phyloP scores from a whole-genome alignment of 106 monocot genomes.

The Ottelia alismoides region DNA sequence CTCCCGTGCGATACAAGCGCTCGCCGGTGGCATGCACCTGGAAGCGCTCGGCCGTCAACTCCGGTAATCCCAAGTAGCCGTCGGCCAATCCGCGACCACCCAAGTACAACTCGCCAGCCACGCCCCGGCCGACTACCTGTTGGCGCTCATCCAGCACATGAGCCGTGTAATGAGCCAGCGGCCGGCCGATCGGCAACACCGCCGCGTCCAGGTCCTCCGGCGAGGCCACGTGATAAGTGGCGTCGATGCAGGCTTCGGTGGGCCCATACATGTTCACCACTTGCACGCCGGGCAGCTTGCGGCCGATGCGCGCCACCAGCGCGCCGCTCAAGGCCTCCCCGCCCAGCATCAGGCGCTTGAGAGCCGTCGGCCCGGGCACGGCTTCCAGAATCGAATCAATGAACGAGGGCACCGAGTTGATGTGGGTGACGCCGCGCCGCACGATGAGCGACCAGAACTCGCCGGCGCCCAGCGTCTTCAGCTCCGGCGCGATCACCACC shows the following conservation, averaged over 20 bases:
- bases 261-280: background rate
- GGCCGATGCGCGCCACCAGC: background rate
- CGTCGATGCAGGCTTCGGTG: background rate
- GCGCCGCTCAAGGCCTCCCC: too few relatives aligned
- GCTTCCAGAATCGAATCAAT: too few relatives aligned
- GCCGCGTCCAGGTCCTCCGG: too few relatives aligned
- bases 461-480: too few relatives aligned
- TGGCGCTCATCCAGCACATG: background rate
- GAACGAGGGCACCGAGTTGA: too few relatives aligned
- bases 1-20: background rate
- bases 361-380: too few relatives aligned
- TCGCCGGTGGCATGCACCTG: background rate
- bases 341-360: too few relatives aligned
- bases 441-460: too few relatives aligned
- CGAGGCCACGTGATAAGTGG: background rate
- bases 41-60: background rate
- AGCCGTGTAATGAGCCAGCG: background rate
- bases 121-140: background rate
- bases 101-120: background rate
- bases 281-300: background rate
- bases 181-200: background rate
- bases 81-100: background rate
- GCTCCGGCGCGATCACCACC: background rate
- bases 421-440: too few relatives aligned
- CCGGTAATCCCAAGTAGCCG: background rate